These are phyloP conservation scores for Epichloe baconii DNA, from an alignment of 2,329 filamentous ascomycete genomes.

Conservation along the genomic window DNA sequence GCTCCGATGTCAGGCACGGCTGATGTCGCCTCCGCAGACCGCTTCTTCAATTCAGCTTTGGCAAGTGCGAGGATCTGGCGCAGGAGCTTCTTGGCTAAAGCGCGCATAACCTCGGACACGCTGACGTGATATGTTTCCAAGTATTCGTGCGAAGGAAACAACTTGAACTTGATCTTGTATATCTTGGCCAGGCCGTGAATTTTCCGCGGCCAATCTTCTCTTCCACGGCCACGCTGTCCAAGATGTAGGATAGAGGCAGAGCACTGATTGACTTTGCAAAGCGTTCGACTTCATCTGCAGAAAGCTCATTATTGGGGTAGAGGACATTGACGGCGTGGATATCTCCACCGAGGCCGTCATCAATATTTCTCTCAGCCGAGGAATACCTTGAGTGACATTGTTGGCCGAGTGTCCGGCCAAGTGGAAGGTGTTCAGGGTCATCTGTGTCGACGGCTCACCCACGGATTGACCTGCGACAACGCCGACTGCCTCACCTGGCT, in stretches of 20 bases:
- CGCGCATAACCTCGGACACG: slow-evolving; percentile 60
- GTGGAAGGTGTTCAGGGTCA: slow-evolving; percentile 99
- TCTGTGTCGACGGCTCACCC: slow-evolving; percentile 94
- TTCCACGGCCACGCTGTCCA: slow-evolving; percentile 68
- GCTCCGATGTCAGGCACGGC: slow-evolving; percentile 63
- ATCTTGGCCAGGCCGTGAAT: slow-evolving; percentile 63
- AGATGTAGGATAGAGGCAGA: slow-evolving; percentile 68
- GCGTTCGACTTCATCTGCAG: slow-evolving; percentile 52
- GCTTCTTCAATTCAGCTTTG: slow-evolving; percentile 73
- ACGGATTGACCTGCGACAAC: slow-evolving; percentile 95
- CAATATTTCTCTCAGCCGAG: slow-evolving; percentile 88
- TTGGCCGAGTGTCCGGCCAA: slow-evolving; percentile 96
- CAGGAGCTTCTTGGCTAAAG: slow-evolving; percentile 72
- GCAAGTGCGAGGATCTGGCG: slow-evolving; percentile 57
- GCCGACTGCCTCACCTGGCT: slow-evolving; percentile 91
- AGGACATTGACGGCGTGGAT: slow-evolving; percentile 87
- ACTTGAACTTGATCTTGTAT: slow-evolving; percentile 67
- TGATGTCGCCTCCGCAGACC: slow-evolving; percentile 48
- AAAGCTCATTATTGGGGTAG: slow-evolving; percentile 59
- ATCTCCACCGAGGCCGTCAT: slow-evolving; percentile 92
- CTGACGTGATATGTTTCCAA: slow-evolving; percentile 72
- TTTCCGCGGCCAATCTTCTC: slow-evolving; percentile 64
- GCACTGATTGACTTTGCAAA: slow-evolving; percentile 91
- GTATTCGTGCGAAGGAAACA: slow-evolving; percentile 81
- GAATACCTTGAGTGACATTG: slow-evolving; percentile 98